A percentile compares a stretch with the other conserved stretches of the same genome.
These are phyloP conservation scores for Penicillium digitatum DNA, from an alignment of 2,329 filamentous ascomycete genomes.

Conservation along the genomic window DNA sequence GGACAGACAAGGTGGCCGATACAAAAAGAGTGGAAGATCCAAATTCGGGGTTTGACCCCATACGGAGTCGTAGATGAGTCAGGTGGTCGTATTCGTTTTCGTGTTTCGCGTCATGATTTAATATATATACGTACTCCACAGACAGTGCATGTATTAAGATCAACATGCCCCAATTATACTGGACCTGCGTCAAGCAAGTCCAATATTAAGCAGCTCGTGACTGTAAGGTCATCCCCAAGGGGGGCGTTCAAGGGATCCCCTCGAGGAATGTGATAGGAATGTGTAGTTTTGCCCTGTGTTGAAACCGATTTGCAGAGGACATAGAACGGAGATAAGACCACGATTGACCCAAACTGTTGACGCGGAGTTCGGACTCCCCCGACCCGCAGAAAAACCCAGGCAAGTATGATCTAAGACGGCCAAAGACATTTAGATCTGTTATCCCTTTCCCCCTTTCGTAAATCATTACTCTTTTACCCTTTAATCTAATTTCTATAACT, in stretches of 20 bases:
- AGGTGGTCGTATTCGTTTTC: background rate
- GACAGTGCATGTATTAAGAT: background rate
- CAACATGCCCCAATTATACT: background rate
- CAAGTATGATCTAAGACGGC: background rate
- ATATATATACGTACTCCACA: background rate
- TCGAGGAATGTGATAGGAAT: background rate
- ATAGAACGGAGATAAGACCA: no score
- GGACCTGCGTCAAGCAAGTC: background rate
- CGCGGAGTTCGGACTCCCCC: conserved; percentile 1
- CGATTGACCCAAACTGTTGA: no score
- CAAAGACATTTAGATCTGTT: background rate
- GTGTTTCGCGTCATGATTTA: background rate
- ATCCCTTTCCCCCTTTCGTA: background rate
- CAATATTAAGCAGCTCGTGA: background rate
- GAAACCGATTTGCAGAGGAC: background rate
- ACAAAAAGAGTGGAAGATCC: background rate
- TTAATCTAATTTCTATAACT: background rate
- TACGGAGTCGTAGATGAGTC: background rate
- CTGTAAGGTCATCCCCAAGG: background rate
- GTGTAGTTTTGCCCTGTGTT: background rate
- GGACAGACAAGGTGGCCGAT: background rate
- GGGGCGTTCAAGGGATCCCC: background rate
- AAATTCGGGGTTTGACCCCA: background rate
- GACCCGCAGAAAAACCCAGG: background rate
- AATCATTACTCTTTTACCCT: background rate